A percentile compares a stretch with the other conserved stretches of the same genome.
These are phyloP conservation scores for Blastobotrys elegans DNA, from an alignment of 1,139 yeast species.

Conservation along the genomic window DNA sequence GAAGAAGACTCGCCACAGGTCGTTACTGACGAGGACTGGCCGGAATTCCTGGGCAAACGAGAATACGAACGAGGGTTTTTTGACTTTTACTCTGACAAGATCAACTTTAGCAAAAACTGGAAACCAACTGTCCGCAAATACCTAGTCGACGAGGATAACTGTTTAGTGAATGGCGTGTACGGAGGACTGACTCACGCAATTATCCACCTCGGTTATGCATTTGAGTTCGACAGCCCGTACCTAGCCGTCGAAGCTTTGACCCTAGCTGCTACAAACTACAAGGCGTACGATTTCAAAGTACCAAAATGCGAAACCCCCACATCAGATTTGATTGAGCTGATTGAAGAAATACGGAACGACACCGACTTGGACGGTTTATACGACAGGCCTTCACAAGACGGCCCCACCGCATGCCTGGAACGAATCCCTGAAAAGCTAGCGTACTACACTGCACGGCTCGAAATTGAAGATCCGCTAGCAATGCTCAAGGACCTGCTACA, in stretches of 20 bases:
- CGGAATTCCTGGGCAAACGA: slow-evolving; percentile 27
- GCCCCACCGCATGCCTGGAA: slow-evolving; percentile 7
- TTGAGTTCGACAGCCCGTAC: slow-evolving; percentile 29
- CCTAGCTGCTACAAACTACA: slow-evolving; percentile 16
- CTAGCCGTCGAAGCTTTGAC: slow-evolving; percentile 33
- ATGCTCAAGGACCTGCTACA: slow-evolving; percentile 22
- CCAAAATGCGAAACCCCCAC: slow-evolving; percentile 6
- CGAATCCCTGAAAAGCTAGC: slow-evolving; percentile 17
- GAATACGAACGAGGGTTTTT: slow-evolving; percentile 31
- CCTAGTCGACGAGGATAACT: not conserved
- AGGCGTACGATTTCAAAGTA: not conserved
- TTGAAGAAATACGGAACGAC: slow-evolving; percentile 23
- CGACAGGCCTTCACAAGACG: slow-evolving; percentile 1
- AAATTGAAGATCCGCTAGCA: slow-evolving; percentile 18
- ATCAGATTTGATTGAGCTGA: slow-evolving; percentile 17
- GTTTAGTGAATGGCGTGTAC: slow-evolving; percentile 23
- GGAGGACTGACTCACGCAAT: slow-evolving; percentile 32
- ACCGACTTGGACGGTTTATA: slow-evolving; percentile 18
- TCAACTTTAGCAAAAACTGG: slow-evolving; percentile 29
- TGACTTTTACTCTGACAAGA: slow-evolving; percentile 32
- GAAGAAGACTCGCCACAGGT: slow-evolving; percentile 30
- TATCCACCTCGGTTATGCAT: slow-evolving; percentile 35
- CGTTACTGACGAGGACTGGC: slow-evolving; percentile 34
- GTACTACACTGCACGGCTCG: slow-evolving; percentile 22
- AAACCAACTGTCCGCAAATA: slow-evolving; percentile 21